Conservation (phyloP, 495 filamentous ascomycete genomes). For the Talaromyces borbonicus region DNA sequence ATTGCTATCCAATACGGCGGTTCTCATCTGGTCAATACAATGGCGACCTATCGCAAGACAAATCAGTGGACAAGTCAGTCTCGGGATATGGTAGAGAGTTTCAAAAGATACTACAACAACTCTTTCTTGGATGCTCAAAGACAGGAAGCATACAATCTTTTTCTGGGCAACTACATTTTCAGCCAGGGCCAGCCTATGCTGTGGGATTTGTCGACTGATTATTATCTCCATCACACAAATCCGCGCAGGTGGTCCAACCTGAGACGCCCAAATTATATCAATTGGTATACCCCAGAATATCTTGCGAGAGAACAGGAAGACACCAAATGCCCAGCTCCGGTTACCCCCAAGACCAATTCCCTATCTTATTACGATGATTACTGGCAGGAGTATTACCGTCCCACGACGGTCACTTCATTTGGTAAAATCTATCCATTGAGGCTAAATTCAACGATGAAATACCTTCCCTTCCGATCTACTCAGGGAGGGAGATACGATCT, state of each 20-base stretch:
- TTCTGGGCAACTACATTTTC: constrained; percentile 93
- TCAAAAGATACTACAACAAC: constrained; percentile 99
- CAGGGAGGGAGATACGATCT: constrained; percentile 66
- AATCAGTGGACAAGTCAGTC: constrained; percentile 98
- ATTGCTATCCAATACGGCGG: constrained; percentile 97
- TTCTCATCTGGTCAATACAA: constrained; percentile 95
- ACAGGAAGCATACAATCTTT: constrained; percentile 96
- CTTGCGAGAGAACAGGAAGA: constrained; percentile 49
- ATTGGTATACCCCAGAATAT: constrained; percentile 77
- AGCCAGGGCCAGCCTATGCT: constrained; percentile 88
- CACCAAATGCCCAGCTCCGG: constrained; percentile 32
- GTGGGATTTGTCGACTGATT: constrained; percentile 92
- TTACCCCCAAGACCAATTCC: constrained; percentile 38
- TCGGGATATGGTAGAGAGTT: constrained; percentile 96
- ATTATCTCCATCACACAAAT: constrained; percentile 88
- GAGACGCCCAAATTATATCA: constrained; percentile 59
- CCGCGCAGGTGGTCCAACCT: constrained; percentile 62
- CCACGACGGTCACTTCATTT: constrained; percentile 73
- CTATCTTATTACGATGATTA: constrained; percentile 80
- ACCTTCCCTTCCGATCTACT: constrained; percentile 63
- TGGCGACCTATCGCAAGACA: constrained; percentile 97
- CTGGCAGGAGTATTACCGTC: constrained; percentile 97
- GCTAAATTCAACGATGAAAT: constrained; percentile 77
- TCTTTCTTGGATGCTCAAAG: constrained; percentile 93
- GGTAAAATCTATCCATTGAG: constrained; percentile 81